Conservation (phyloP, 2,329 filamentous ascomycete species). For the Xylaria sp. region DNA sequence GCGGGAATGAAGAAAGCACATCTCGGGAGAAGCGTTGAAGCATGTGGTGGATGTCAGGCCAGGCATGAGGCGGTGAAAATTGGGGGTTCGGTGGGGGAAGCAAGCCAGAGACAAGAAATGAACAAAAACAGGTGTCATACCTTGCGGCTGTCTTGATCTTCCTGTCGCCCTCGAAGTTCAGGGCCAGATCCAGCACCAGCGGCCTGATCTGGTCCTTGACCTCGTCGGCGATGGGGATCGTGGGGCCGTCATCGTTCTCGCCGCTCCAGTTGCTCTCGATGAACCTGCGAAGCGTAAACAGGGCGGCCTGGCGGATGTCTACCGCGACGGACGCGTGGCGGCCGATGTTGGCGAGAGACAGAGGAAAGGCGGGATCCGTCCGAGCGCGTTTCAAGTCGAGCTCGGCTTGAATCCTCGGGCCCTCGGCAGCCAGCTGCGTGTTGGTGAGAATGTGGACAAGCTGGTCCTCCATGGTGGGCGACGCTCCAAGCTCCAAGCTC, state of each 20-base stretch:
- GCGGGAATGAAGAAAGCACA: constrained; percentile 19
- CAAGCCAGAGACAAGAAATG: not conserved
- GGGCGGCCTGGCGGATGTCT: constrained; percentile 82
- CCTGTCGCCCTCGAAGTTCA: constrained; percentile 78
- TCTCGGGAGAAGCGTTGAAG: constrained; percentile 6
- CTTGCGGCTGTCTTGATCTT: constrained; percentile 92
- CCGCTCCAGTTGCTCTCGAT: constrained; percentile 86
- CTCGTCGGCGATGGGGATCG: constrained; percentile 75
- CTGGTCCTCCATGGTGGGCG: constrained; percentile 82
- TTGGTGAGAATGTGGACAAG: constrained; percentile 88
- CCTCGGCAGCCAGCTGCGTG: constrained; percentile 82
- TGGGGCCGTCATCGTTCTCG: constrained; percentile 73
- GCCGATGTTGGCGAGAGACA: constrained; percentile 83
- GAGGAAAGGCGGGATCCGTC: constrained; percentile 76
- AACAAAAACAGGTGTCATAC: constrained; percentile 57
- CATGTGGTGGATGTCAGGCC: not conserved
- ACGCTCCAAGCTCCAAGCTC: constrained; percentile 29
- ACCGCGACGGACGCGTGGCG: constrained; percentile 78
- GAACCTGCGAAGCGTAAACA: constrained; percentile 83
- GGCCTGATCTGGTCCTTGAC: constrained; percentile 79
- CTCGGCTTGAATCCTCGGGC: constrained; percentile 86
- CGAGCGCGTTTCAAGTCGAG: constrained; percentile 79
- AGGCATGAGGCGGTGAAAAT: constrained; percentile 16
- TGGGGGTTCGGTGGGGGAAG: not conserved
- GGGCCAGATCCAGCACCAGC: constrained; percentile 79